Evolutionary conservation across 306 rosid genomes (phyloP).

Genomic region (Prunus dulcis): DNA sequence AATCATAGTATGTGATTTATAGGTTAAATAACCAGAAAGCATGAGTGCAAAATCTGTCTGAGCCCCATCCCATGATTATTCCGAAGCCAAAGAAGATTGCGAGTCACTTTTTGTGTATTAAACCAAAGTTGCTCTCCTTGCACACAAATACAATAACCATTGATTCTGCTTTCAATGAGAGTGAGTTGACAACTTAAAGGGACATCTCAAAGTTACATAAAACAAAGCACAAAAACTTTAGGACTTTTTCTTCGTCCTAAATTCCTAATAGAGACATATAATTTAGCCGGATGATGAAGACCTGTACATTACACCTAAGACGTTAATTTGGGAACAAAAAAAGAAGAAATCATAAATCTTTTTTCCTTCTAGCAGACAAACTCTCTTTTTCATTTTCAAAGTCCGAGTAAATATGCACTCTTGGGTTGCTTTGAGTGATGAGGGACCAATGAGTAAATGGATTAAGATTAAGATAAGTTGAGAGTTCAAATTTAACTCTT

Average conservation of each 20-base stretch:
- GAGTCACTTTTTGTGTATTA: slow-evolving; percentile 7
- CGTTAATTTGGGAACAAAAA: background rate
- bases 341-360: background rate
- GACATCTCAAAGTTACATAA: background rate
- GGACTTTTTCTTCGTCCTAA: background rate
- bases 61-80: slow-evolving; percentile 16
- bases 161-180: slow-evolving; percentile 17
- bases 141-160: background rate
- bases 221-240: background rate
- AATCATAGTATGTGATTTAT: background rate
- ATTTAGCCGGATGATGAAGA: background rate
- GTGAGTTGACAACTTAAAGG: slow-evolving; percentile 32
- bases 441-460: background rate
- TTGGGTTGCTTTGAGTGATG: background rate
- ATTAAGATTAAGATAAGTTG: background rate
- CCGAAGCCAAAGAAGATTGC: slow-evolving; percentile 12
- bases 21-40: background rate
- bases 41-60: background rate
- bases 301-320: background rate
- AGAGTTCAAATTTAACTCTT: background rate
- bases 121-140: background rate
- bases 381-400: slow-evolving; percentile 8
- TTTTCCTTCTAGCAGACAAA: slow-evolving; percentile 1
- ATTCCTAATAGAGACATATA: background rate
- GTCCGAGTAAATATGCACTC: background rate